phyloP scores from a whole-genome alignment of 768 basidiomycete genomes.

The Boletus bicolor region DNA sequence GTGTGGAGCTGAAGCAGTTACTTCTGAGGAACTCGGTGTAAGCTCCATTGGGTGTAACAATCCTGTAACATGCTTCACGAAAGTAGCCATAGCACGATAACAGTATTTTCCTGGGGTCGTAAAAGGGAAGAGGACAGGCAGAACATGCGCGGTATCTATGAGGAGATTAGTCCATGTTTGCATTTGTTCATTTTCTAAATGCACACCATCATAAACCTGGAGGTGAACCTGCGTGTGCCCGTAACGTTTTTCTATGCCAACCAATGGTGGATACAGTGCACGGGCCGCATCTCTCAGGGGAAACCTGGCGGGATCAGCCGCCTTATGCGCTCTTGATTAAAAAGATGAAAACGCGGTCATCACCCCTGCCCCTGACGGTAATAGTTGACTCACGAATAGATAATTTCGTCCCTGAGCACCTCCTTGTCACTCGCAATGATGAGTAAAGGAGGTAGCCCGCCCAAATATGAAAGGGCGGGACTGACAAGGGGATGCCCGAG shows the following conservation, averaged over 20 bases:
- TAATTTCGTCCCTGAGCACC: constrained; percentile 87
- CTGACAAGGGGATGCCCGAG: constrained; percentile 81
- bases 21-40: constrained; percentile 11
- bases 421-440: constrained; percentile 88
- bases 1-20: not conserved
- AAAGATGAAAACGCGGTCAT: not conserved
- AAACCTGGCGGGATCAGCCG: constrained; percentile 76
- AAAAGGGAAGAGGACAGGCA: constrained; percentile 73
- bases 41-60: constrained; percentile 26
- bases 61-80: constrained; percentile 64
- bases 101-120: constrained; percentile 78
- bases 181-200: constrained; percentile 20
- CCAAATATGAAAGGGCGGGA: constrained; percentile 76
- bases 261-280: constrained; percentile 53
- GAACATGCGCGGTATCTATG: constrained; percentile 66
- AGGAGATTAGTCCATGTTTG: constrained; percentile 5
- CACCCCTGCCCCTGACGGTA: not conserved
- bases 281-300: constrained; percentile 44
- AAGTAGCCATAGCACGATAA: constrained; percentile 72
- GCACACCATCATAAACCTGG: constrained; percentile 83
- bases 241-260: constrained; percentile 50
- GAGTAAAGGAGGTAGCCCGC: constrained; percentile 84
- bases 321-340: constrained; percentile 77
- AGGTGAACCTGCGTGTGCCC: constrained; percentile 82
- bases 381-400: constrained; percentile 63